These are phyloP conservation scores for Candida khao-thaluensis DNA, from an alignment of 805 yeast genomes.

Conservation along the genomic window DNA sequence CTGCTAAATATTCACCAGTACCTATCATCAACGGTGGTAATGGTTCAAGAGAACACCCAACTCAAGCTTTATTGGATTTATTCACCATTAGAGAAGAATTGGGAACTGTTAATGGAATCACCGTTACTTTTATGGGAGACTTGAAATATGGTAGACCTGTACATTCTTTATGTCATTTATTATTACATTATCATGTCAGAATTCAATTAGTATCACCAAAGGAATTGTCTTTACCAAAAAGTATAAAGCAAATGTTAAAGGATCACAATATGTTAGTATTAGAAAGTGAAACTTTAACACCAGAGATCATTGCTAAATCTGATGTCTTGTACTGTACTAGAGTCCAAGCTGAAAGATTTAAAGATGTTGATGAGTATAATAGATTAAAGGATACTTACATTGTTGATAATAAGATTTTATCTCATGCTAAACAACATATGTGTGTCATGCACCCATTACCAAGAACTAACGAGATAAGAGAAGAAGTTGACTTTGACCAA, in stretches of 20 bases:
- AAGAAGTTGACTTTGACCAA: conserved; percentile 98
- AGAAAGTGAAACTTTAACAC: conserved; percentile 77
- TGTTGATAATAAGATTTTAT: conserved; percentile 87
- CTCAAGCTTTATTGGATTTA: conserved; percentile 95
- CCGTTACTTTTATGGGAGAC: conserved; percentile 99
- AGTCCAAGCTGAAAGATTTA: conserved; percentile 95
- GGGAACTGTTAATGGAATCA: conserved; percentile 97
- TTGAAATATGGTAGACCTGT: conserved; percentile 98
- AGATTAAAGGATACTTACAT: conserved; percentile 87
- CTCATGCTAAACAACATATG: conserved; percentile 97
- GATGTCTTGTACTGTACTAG: conserved; percentile 98
- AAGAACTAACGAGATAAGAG: conserved; percentile 92
- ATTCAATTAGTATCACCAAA: conserved; percentile 89
- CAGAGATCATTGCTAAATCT: conserved; percentile 81
- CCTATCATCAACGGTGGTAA: conserved; percentile 98
- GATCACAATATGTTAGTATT: conserved; percentile 65
- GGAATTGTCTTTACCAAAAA: conserved; percentile 80
- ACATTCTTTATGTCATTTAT: conserved; percentile 88
- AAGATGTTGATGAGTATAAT: conserved; percentile 71
- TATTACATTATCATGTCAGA: conserved; percentile 89
- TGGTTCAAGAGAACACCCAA: conserved; percentile 97
- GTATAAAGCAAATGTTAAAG: conserved; percentile 63
- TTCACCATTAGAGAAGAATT: conserved; percentile 98
- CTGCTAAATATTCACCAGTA: conserved; percentile 94
- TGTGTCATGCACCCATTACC: conserved; percentile 99